phyloP scores from a whole-genome alignment of 176 grass and related monocot genomes.

The Aegilops sharonensis region DNA sequence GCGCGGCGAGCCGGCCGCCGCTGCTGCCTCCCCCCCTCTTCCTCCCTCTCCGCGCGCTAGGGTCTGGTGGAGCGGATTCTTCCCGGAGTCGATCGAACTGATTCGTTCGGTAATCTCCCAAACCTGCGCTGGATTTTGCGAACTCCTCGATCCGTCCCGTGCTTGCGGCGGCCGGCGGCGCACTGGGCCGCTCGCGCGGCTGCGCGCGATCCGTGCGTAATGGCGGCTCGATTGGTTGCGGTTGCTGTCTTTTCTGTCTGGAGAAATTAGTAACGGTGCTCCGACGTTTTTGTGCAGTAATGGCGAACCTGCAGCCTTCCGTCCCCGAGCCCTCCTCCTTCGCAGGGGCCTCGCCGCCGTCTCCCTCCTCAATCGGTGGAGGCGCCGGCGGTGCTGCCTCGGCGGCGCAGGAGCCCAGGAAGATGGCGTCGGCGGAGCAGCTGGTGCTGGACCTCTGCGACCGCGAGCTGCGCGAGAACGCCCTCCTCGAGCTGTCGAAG shows the following conservation, averaged over 20 bases:
- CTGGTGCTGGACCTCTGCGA: constrained; percentile 94
- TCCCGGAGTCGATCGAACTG: neutral
- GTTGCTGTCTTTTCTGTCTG: neutral
- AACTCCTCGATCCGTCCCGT: neutral
- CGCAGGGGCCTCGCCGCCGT: constrained; percentile 46
- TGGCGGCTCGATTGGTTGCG: neutral
- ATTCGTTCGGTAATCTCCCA: neutral
- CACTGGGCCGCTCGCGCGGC: neutral
- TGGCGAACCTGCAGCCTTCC: constrained; percentile 73
- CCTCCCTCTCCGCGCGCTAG: neutral
- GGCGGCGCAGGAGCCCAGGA: constrained; percentile 37
- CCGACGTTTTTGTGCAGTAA: constrained; percentile 29
- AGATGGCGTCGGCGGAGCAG: constrained; percentile 86
- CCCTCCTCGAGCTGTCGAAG: constrained; percentile 96
- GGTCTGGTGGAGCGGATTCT: neutral
- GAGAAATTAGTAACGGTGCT: neutral
- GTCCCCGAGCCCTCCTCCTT: constrained; percentile 52
- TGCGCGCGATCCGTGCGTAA: neutral
- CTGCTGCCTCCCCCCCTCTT: no score
- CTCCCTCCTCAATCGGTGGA: constrained; percentile 33
- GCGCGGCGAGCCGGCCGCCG: neutral
- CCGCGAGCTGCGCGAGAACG: constrained; percentile 88
- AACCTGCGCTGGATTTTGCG: neutral
- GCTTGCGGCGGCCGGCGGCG: neutral
- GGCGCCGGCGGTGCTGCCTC: neutral